Conservation (phyloP, 345 rosid genomes). For the Citrus cavaleriei region DNA sequence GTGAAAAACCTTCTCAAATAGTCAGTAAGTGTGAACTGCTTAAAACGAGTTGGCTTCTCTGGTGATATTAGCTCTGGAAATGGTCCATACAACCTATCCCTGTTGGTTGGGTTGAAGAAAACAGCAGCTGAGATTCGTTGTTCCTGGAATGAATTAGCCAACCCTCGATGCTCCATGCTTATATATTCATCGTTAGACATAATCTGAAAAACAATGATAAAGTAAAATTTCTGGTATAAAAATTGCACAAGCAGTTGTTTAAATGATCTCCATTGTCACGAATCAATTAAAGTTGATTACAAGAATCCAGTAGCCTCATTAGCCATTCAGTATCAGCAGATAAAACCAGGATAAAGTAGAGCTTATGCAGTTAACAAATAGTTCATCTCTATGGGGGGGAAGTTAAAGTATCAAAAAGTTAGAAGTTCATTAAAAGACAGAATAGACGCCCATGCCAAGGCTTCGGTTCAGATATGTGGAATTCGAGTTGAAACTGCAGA, state of each 20-base stretch:
- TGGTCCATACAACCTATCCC: slow-evolving; percentile 32
- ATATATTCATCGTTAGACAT: slow-evolving; percentile 15
- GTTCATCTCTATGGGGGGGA: too few relatives aligned
- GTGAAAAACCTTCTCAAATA: slow-evolving; percentile 37
- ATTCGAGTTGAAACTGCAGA: too few relatives aligned
- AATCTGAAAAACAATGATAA: not conserved
- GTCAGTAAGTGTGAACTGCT: slow-evolving; percentile 28
- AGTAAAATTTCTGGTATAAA: not conserved
- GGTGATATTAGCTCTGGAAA: slow-evolving; percentile 32
- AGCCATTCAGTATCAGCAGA: too few relatives aligned
- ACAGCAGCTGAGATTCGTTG: slow-evolving; percentile 36
- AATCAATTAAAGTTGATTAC: too few relatives aligned
- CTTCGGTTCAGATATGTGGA: too few relatives aligned
- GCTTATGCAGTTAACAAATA: too few relatives aligned
- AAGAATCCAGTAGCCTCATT: too few relatives aligned
- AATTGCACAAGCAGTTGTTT: not conserved
- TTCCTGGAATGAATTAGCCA: slow-evolving; percentile 37
- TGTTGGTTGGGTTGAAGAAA: slow-evolving; percentile 34
- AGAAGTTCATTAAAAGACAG: too few relatives aligned
- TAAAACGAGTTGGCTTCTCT: slow-evolving; percentile 31
- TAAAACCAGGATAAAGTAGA: too few relatives aligned
- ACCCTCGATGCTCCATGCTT: slow-evolving; percentile 47
- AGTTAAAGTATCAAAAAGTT: too few relatives aligned
- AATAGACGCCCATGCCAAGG: too few relatives aligned
- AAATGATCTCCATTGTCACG: too few relatives aligned